phyloP scores from a whole-genome alignment of 345 rosid genomes.

The Crucihimalaya himalaica region DNA sequence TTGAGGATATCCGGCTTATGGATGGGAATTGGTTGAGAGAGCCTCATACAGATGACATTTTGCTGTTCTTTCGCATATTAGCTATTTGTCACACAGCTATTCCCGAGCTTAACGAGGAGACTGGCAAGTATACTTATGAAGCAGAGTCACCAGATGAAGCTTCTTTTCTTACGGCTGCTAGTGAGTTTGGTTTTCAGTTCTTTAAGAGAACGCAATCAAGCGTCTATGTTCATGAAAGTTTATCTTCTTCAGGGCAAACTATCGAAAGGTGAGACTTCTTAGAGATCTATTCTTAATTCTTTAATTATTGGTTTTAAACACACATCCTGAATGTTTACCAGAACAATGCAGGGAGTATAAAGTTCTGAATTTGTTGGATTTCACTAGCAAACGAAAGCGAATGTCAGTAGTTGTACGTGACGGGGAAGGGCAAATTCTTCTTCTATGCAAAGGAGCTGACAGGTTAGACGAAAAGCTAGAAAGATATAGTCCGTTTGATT shows the following conservation, averaged over 20 bases:
- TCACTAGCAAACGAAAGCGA: constrained; percentile 95
- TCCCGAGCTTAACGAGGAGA: constrained; percentile 81
- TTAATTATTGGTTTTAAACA: constrained; percentile 18
- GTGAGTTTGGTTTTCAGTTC: constrained; percentile 84
- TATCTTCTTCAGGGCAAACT: constrained; percentile 52
- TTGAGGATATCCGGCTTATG: constrained; percentile 78
- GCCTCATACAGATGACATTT: constrained; percentile 53
- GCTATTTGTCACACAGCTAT: constrained; percentile 95
- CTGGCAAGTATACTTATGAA: constrained; percentile 70
- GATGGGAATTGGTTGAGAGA: constrained; percentile 83
- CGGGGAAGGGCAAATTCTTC: constrained; percentile 71
- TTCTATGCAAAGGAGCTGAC: constrained; percentile 97
- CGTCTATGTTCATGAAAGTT: constrained; percentile 64
- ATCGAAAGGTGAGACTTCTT: constrained; percentile 63
- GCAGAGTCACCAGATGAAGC: constrained; percentile 98
- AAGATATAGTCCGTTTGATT: background rate
- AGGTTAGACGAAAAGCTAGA: constrained; percentile 51
- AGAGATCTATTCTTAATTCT: background rate
- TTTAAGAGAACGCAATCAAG: constrained; percentile 85
- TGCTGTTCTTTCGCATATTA: constrained; percentile 69
- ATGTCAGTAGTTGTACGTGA: constrained; percentile 89
- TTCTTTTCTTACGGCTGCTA: background rate
- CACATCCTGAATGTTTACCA: constrained; percentile 25
- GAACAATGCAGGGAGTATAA: constrained; percentile 81
- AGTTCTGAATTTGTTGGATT: constrained; percentile 85